These are phyloP conservation scores for Chalciporus sphaerocephalus DNA, from an alignment of 768 basidiomycete species.

Conservation along the genomic window DNA sequence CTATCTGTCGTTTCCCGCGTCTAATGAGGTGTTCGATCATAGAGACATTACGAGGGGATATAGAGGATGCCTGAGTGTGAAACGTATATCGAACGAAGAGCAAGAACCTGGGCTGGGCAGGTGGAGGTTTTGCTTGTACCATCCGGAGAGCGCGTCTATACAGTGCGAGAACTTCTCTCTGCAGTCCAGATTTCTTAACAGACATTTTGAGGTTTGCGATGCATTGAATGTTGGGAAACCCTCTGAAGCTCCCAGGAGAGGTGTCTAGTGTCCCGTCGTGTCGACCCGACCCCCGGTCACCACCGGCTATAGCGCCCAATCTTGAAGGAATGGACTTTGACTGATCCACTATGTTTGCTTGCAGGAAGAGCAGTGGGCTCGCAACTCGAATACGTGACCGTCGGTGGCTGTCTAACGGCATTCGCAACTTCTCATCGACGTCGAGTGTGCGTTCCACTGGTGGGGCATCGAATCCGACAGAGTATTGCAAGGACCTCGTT, in stretches of 20 bases:
- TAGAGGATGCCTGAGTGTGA: conserved; percentile 52
- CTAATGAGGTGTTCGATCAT: conserved; percentile 76
- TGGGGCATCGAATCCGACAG: conserved; percentile 39
- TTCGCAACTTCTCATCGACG: conserved; percentile 14
- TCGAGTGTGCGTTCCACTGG: conserved; percentile 6
- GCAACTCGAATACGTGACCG: conserved; percentile 1
- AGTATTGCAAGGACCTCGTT: conserved; percentile 69
- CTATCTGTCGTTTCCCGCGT: conserved; percentile 60
- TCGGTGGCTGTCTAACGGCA: conserved; percentile 9
- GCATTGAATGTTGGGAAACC: no score
- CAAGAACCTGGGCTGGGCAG: conserved; percentile 58
- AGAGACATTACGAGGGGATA: conserved; percentile 63
- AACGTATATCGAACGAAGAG: conserved; percentile 69
- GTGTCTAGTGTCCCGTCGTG: conserved; percentile 5
- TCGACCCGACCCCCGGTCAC: conserved; percentile 17
- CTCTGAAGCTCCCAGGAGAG: no score
- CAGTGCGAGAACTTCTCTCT: conserved; percentile 47
- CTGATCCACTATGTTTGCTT: conserved; percentile 17
- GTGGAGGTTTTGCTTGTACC: conserved; percentile 60
- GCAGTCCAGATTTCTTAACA: conserved; percentile 43
- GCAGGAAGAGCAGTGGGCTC: conserved; percentile 10
- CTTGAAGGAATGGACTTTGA: neutral
- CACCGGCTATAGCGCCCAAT: conserved; percentile 16
- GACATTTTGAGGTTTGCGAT: conserved; percentile 25
- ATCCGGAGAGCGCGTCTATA: conserved; percentile 69